Evolutionary conservation across 2,329 filamentous ascomycete genomes (phyloP).

Genomic region (Conoideocrella luteorostrata): DNA sequence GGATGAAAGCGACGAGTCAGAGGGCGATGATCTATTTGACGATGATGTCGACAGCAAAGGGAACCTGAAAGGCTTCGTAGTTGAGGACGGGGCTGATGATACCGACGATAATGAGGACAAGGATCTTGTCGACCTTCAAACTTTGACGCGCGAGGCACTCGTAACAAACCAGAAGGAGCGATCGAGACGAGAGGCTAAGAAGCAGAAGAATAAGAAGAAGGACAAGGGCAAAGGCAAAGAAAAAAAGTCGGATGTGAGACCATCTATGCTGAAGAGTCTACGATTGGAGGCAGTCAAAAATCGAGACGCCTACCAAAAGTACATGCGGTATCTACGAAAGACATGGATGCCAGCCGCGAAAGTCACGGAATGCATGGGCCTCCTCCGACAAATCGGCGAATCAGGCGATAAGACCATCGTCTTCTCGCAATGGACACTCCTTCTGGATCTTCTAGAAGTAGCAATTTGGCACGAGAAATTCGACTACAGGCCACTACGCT

Average conservation of each 20-base stretch:
- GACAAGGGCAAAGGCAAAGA: constrained; percentile 32
- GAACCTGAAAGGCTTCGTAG: constrained; percentile 27
- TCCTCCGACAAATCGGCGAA: constrained; percentile 61
- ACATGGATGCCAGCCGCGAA: constrained; percentile 75
- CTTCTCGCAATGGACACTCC: constrained; percentile 73
- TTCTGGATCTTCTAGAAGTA: constrained; percentile 66
- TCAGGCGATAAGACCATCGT: constrained; percentile 63
- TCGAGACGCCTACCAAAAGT: constrained; percentile 58
- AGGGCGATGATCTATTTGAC: too few relatives aligned
- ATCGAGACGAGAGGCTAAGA: constrained; percentile 7
- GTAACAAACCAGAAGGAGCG: background rate
- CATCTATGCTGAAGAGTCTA: constrained; percentile 54
- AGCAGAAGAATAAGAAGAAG: constrained; percentile 14
- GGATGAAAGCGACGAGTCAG: constrained; percentile 22
- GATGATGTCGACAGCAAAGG: constrained; percentile 22
- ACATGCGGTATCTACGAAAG: constrained; percentile 61
- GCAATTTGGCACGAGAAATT: constrained; percentile 60
- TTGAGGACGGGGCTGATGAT: constrained; percentile 27
- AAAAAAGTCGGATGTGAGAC: constrained; percentile 37
- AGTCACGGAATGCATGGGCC: constrained; percentile 69
- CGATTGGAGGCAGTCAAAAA: constrained; percentile 62
- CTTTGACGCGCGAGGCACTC: constrained; percentile 14
- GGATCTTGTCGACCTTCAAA: constrained; percentile 12
- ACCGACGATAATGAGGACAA: constrained; percentile 6
- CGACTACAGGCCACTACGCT: constrained; percentile 57